Base-by-base conservation (phyloP, 2,329 filamentous ascomycete genomes). In the Diaporthe sp. region DNA sequence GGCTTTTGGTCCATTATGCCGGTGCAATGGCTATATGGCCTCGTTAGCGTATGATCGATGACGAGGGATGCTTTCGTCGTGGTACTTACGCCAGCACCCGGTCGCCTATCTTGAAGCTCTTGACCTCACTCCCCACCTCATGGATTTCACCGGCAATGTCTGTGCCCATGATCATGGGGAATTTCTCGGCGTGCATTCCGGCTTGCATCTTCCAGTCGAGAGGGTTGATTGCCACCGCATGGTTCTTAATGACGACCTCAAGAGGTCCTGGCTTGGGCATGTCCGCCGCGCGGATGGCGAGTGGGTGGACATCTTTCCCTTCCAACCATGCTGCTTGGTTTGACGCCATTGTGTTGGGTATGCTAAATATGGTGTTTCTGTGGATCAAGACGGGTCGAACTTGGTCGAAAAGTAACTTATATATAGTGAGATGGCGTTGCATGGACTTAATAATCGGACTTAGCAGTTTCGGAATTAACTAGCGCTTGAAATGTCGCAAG, bases 141-240 rank as follows among this genome's bases (percentile, higher is more conserved):
- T 73, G 55, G 28, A 81, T 75, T 17, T 78, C 78, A 6, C 79
- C 80, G 46, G 77, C 77, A 37, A 79, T 61, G 57, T 82, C 79
- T 34, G 68, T 72, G 6, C 80, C 80, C 12, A 80, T 73, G 12
- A 81, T 73, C 6, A 53, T 68, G 2, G 80, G 80, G 34, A 82
- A 75, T 1, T 82, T 37, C n/a, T 83, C 78, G 13, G 77, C 70
- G 28, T 73, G 42, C 57, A 83, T 77, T n/a, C 80, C 83, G 9
- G 34, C 79, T 57, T 81, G 81, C 71, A 78, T 78, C 39, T 78
- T 76, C 55, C 77, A 79, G 49, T 82, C 80, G 31, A 82, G 15
- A 79, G 78, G 49, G 80, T 82, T 82, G 65, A 81, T 67, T 12
- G 78, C 79, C n/a, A 81, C 61, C 22, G 78, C 76, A n/a, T 62